Evolutionary conservation across 805 yeast species (phyloP), one percentile per base, ranked within the genome.

Genomic region (Pichia deserticola): DNA sequence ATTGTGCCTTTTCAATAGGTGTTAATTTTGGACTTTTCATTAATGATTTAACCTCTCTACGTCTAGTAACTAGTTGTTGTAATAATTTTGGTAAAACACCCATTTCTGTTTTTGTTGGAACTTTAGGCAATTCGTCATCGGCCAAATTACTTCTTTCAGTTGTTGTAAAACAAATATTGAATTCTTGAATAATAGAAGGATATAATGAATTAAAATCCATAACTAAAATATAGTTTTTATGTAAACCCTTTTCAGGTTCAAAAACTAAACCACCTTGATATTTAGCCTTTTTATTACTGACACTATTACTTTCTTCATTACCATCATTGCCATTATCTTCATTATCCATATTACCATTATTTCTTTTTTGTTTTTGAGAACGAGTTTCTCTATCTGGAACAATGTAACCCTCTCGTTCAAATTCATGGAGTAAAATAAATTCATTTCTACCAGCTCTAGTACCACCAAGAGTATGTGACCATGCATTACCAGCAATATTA

Each of bases 161-260:
- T 0, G 99, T 93, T 2, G 98, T 90, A 71, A 93, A 93, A 72
- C 99, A 93, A 57, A 93, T 93, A 64, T 93, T 93, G 67, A 78
- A 93, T 67, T 93, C 99, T 69, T 93, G 99, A 58, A 93, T 93
- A 62, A 93, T 92, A 54, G 96, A 87, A 9, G 99, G 99, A 63
- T 93, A 93, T 70, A 93, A 77, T 44, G 97, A 89, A 70, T 93
- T 93, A 82, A 93, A 93, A 70, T 93, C 99, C 98, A 93, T 90
- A 27, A 93, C 99, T 54, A 93, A 69, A 3, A 89, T 78, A 63
- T 84, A 87, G 56, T 88, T 85, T 62, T 88, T 89, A 63, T 92
- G 96, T 39, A 93, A 72, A 2, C 99, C 99, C 63, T 85, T 89
- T 60, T 87, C 97, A 1, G 99, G 99, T 55, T 93, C 99, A 66